These are phyloP conservation scores for barrel medic (Medicago truncatula) DNA, from an alignment of 306 rosid species.

Conservation along the genomic window MtrunA17r5.0-ANR NC_053042.1:29866001-29866500, in stretches of 20 bases:
- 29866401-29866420: slow-evolving; percentile 39
- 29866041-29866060: slow-evolving; percentile 40
- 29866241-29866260: slow-evolving; percentile 40
- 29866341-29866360: slow-evolving; percentile 45
- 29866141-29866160: slow-evolving; percentile 45
- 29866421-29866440: slow-evolving; percentile 50
- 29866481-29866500: slow-evolving; percentile 43
- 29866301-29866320: slow-evolving; percentile 46
- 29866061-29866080: slow-evolving; percentile 38
- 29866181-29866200: slow-evolving; percentile 41
- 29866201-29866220: slow-evolving; percentile 46
- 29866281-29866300: slow-evolving; percentile 43
- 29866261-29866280: background rate
- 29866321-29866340: slow-evolving; percentile 45
- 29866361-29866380: slow-evolving; percentile 48
- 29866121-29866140: slow-evolving; percentile 48
- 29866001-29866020: slow-evolving; percentile 40
- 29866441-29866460: slow-evolving; percentile 66
- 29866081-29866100: slow-evolving; percentile 36
- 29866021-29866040: slow-evolving; percentile 38
- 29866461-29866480: slow-evolving; percentile 53
- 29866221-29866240: slow-evolving; percentile 44
- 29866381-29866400: slow-evolving; percentile 71
- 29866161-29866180: slow-evolving; percentile 33
- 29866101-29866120: slow-evolving; percentile 42